Base-by-base conservation (phyloP, 306 rosid genomes). In the Hippophae rhamnoides region DNA sequence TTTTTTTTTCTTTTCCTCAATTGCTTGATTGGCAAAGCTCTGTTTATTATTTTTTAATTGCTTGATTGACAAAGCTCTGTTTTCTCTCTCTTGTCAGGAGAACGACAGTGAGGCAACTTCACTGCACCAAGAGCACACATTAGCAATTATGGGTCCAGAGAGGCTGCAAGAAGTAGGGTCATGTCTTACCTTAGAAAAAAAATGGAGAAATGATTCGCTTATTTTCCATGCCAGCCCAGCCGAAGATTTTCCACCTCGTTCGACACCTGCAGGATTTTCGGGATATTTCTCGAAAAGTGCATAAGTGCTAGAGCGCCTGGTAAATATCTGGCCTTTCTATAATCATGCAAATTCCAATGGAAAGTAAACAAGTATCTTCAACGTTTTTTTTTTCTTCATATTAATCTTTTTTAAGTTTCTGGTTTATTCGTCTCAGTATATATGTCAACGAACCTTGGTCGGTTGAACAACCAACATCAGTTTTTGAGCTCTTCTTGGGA, bases 181-280 rank as follows among this genome's bases (percentile, higher is more conserved):
- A 2, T 92, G 74, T 81, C 86, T 86, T 42, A 85, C 96, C 25
- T 73, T 92, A 41, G 99, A 88, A 58, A 85, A 18, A 79, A 64
- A 80, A n/a, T 88, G 95, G 99, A 92, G 73, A 78, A 69, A 85
- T 92, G 99, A 54, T 88, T 70, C 99, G 79, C 38, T 85, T 96
- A n/a, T 92, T 92, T 62, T 96, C 99, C 12, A 92, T 92, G 99
- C 99, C 99, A 18, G 96, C 95, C 99, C 99, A 18, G 96, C 95
- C 0, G 99, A 92, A 79, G 99, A 92, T 75, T 92, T 92, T 66
- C 98, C 95, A 62, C 90, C 99, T 3, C 84, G 93, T 9, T 79
- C 89, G 52, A 74, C 81, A 48, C 99, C 96, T 8, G 89, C 75
- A 2, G 93, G 92, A 46, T 92, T 92, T 83, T 82, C 98, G 0